Base-by-base conservation (phyloP, 257 asterid genomes). In the Fraxinus cuspidata region DNA sequence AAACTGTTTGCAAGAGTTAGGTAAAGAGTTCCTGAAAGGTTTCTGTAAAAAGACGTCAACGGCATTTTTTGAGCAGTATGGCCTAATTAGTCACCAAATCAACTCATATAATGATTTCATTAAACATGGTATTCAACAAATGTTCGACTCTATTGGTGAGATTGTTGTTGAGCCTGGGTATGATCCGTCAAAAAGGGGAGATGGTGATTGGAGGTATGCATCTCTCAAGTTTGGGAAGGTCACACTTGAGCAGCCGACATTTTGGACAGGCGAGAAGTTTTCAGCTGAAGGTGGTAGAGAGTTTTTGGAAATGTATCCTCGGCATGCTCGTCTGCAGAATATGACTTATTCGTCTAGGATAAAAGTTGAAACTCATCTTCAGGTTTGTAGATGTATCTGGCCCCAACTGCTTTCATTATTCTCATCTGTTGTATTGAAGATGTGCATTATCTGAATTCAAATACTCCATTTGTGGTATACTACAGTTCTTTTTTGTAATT, bases 141-240 rank as follows among this genome's bases (percentile, higher is more conserved):
- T 32, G 35, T 32, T 32, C 35, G 7, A 32, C 35, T 32, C 35
- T 32, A 32, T 32, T 32, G 35, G 5, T 32, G 35, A 32, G 35
- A 32, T 32, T 32, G 35, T 32, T 32, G 35, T 32, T 32, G 35
- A 32, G 35, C 35, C 35, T 6, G 35, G 6, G 35, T 32, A 32
- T 32, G 98, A 94, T 83, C 94, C 96, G 1, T 88, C 98, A 5
- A 91, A 88, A 77, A 87, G 86, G 82, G 93, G 91, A 9, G 97
- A 91, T 40, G 92, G 86, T 74, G 94, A 86, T 15, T 91, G 99
- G 98, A 88, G 80, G 79, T 87, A 90, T 44, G 99, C 93, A 0
- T 83, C 93, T 1, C 75, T 95, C 25, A 95, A 82, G 80, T 90
- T 93, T 83, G 97, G 97, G 44, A 89, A 93, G 73, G 96, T 93